Base-by-base conservation (phyloP, 2,329 filamentous ascomycete species). In the Colletotrichum sp. region DNA sequence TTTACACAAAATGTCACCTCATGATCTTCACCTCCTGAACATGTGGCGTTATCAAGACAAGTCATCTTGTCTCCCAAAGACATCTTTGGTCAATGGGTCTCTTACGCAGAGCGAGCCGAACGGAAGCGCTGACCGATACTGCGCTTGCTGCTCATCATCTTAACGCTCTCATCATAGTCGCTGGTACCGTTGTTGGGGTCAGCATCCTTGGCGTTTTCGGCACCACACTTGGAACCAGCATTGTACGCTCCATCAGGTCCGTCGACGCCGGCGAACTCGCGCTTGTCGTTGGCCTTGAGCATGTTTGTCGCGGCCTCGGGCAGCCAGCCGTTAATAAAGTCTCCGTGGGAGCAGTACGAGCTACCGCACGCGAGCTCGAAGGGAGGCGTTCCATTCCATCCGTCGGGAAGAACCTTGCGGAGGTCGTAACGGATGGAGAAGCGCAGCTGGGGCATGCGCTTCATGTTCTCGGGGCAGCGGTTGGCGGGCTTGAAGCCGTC, bases 291-390 rank as follows among this genome's bases (percentile, higher is more conserved):
- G 1, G 85, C 82, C 34, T 79, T 81, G 15, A 88, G 77, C 86
- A 88, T 87, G 71, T 86, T 86, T 71, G 80, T 55, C 1, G 85
- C 85, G 2, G 82, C 84, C 70, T 88, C 86, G 16, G 79, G 79
- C 3, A 84, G 81, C 87, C 87, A 89, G 7, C 83, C 87, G 52
- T 88, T 88, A 80, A 89, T 87, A 68, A 89, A 88, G 78, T 89
- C 87, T 5, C 87, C 87, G 77, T 89, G 87, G 5, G 81, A 82
- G 82, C 85, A 86, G 78, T 82, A 88, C 0, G 84, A 83, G n/a
- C 80, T 78, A 1, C 85, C 86, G 72, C 84, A 87, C 0, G 87
- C 82, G 1, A 88, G 83, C 81, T 87, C 84, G 26, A 88, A 78
- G 1, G 87, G 88, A 1, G 87, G 83, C 0, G 80, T 81, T 57